Evolutionary conservation across 148 eudicot genomes (phyloP), one percentile per base, ranked within the genome.

Genomic region (Gaultheria prostrata): DNA sequence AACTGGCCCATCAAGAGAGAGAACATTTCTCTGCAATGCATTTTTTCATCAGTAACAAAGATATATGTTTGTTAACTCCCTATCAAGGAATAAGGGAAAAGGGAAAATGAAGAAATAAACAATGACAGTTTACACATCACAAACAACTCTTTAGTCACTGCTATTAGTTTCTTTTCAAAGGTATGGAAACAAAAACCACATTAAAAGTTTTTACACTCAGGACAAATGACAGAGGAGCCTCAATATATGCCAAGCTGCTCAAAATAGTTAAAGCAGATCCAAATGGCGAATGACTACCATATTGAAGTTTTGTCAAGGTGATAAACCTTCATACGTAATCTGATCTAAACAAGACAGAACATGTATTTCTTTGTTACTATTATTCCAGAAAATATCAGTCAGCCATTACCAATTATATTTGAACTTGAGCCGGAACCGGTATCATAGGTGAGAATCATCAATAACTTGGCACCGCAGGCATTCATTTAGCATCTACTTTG

Each of bases 1-100:
- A 77, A 93, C 98, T 83, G 96, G 99, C 32, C 99, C 98, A 79
- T 92, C 98, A 86, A 97, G 99, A 65, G 93, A 93, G 82, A 97
- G 67, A 79, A 95, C 88, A 72, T 89, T 67, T 84, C 85, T 95
- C 99, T 97, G 86, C 88, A 89, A 83, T 48, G 35, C 33, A 82
- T 72, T 71, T 61, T 67, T 28, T 30, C 35, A 30, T 67, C 20
- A 67, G 71, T 18, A 11, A 63, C 32, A 24, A 63, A n/a, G 70
- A 10, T 24, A 63, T 10, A 24, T 63, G 10, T 63, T 24, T 63
- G n/a, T n/a, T 54, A 14, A 65, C 71, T 65, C 26, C 33, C 15
- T 24, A 26, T 61, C 24, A n/a, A 61, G 28, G 1, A 28, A 28
- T 3, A 26, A 26, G 33, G 53, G 71, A 26, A 26, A 26, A 65